Conservation (phyloP, 2,329 filamentous ascomycete genomes). For the Acrodontium crateriforme region DNA sequence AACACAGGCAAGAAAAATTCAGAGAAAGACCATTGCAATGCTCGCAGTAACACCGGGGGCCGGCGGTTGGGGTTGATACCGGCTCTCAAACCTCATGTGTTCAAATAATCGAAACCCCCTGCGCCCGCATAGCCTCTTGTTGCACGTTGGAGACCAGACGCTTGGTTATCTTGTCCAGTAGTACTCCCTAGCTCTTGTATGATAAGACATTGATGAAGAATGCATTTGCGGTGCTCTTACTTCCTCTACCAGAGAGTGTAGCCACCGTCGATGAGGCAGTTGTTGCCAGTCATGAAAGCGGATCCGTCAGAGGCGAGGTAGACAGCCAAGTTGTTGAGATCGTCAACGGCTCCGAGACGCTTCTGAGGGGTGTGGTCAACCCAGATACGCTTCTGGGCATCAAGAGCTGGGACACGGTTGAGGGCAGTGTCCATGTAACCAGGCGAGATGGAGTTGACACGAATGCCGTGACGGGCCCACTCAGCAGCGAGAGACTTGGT, state of each 20-base stretch:
- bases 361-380: conserved; percentile 58
- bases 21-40: no score
- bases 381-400: conserved; percentile 75
- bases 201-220: no score
- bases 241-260: conserved; percentile 47
- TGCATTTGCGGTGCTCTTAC: no score
- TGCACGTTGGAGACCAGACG: no score
- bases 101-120: no score
- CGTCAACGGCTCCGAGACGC: conserved; percentile 57
- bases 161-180: no score
- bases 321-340: conserved; percentile 64
- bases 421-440: conserved; percentile 79
- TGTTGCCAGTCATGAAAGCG: conserved; percentile 63
- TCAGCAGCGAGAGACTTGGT: conserved; percentile 71
- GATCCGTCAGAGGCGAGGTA: conserved; percentile 62
- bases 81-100: no score
- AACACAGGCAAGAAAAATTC: no score
- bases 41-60: no score
- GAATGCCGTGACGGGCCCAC: conserved; percentile 69
- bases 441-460: conserved; percentile 72
- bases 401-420: conserved; percentile 63
- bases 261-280: conserved; percentile 58
- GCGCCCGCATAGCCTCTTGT: no score
- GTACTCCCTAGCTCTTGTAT: no score
- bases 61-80: no score